Percentiles rank a stretch among this genome's conserved stretches.
Conservation (phyloP, 331 rosid species). For the Dryas integrifolia region DNA sequence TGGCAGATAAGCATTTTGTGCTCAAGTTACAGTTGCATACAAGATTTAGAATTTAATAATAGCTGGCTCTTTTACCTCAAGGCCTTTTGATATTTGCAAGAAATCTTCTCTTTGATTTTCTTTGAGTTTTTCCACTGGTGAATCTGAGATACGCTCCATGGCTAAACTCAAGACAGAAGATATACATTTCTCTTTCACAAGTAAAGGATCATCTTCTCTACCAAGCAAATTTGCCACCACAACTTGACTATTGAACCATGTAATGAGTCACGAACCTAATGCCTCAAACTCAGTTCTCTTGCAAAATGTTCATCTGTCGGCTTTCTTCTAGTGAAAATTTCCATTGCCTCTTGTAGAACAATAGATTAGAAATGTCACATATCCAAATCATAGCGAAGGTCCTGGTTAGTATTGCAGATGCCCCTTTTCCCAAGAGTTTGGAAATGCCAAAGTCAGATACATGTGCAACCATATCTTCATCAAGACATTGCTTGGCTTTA, state of each 20-base stretch:
- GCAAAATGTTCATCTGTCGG: too few relatives aligned
- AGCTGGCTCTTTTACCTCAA: background rate
- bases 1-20: slow-evolving; percentile 3
- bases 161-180: background rate
- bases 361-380: slow-evolving; percentile 1
- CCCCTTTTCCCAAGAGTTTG: background rate
- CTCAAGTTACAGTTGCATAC: background rate
- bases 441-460: background rate
- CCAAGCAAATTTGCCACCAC: background rate
- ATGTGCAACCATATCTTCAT: background rate
- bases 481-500: background rate
- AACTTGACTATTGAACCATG: background rate
- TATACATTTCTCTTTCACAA: background rate
- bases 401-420: background rate
- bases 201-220: background rate
- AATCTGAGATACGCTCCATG: background rate
- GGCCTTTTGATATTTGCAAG: background rate
- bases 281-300: background rate
- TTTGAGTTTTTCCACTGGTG: background rate
- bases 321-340: too few relatives aligned
- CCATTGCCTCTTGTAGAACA: too few relatives aligned
- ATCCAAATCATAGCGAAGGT: background rate
- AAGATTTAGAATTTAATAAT: background rate
- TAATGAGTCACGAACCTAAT: background rate
- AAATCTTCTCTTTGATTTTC: background rate